Base-by-base conservation (phyloP, 805 yeast genomes). In the Sugiyamaella mastotermitis region DNA sequence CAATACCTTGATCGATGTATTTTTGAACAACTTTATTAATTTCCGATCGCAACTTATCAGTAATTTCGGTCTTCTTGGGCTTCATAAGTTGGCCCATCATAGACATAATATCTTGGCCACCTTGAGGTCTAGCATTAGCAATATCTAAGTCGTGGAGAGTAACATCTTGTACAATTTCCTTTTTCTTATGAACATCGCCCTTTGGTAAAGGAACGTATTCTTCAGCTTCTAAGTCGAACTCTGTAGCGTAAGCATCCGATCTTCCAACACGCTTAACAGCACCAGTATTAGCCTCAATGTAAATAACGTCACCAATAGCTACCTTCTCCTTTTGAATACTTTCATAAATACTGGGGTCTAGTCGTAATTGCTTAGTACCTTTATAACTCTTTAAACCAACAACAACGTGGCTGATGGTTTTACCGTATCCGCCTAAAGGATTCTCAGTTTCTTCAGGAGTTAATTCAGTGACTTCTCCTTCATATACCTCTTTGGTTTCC, bases 121-220 rank as follows among this genome's bases (percentile, higher is more conserved):
- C 98, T 57, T 77, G 81, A 16, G 97, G 98, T 54, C 92, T 76
- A 2, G 97, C 88, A 58, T 92, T 92, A 34, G 97, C 97, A 41
- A 86, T 83, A 62, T 92, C 99, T 58, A 92, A 72, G 61, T 92
- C 99, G 60, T 92, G 97, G 52, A 92, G 72, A 3, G 97, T 85
- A 31, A 92, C 96, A 51, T 92, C 97, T 66, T 92, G 99, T 15
- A 92, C 95, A 52, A 90, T 87, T 64, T 92, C 97, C 61, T 92
- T 92, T 72, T 92, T 87, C 60, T 90, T 88, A 68, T 92, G 98
- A 31, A 92, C 95, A 62, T 92, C 99, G 38, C 98, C 98, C 66
- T 92, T 94, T 45, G 99, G 99, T 53, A 94, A 72, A 30, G 98
- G 96, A 16, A 92, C 97, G 62, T 92, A 92, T 65, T 92, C 97